Evolutionary conservation across 352 stramenopile genomes (phyloP).

Genomic region (Stephanocyclus meneghinianus): DNA sequence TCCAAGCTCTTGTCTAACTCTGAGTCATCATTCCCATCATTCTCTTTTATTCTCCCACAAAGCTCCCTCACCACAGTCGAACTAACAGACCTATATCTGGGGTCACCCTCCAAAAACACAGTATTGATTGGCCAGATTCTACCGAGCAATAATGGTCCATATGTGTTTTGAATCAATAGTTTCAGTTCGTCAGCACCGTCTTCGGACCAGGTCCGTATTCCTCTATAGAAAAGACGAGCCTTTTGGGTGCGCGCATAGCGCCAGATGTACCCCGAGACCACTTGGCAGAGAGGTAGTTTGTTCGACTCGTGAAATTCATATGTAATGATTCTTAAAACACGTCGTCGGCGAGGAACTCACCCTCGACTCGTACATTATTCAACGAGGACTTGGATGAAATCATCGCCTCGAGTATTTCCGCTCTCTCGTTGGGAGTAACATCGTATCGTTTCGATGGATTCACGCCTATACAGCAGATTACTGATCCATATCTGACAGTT

Average conservation of each 20-base stretch:
- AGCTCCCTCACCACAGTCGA: slow-evolving; percentile 52
- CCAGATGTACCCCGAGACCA: slow-evolving; percentile 79
- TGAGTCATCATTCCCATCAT: neutral
- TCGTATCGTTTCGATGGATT: slow-evolving; percentile 78
- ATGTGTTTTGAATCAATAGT: slow-evolving; percentile 78
- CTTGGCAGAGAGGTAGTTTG: slow-evolving; percentile 13
- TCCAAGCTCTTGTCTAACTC: neutral
- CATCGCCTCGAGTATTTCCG: slow-evolving; percentile 59
- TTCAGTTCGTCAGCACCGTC: slow-evolving; percentile 71
- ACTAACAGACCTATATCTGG: slow-evolving; percentile 72
- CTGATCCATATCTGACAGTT: slow-evolving; percentile 54
- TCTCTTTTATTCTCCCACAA: slow-evolving; percentile 11
- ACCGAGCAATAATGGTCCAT: slow-evolving; percentile 68
- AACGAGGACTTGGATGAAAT: slow-evolving; percentile 17
- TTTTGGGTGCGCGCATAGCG: slow-evolving; percentile 61
- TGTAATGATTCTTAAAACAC: neutral
- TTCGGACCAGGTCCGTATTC: slow-evolving; percentile 76
- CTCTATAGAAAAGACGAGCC: slow-evolving; percentile 65
- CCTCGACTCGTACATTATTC: slow-evolving; percentile 65
- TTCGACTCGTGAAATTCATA: neutral
- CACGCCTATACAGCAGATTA: slow-evolving; percentile 75
- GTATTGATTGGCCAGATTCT: slow-evolving; percentile 65
- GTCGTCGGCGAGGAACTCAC: slow-evolving; percentile 30
- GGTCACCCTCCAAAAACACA: slow-evolving; percentile 73
- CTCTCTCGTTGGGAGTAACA: slow-evolving; percentile 64